Percentiles rank a stretch among this genome's conserved stretches.
Evolutionary conservation across 2,329 filamentous ascomycete species (phyloP).

Genomic region (Byssochlamys sp.): DNA sequence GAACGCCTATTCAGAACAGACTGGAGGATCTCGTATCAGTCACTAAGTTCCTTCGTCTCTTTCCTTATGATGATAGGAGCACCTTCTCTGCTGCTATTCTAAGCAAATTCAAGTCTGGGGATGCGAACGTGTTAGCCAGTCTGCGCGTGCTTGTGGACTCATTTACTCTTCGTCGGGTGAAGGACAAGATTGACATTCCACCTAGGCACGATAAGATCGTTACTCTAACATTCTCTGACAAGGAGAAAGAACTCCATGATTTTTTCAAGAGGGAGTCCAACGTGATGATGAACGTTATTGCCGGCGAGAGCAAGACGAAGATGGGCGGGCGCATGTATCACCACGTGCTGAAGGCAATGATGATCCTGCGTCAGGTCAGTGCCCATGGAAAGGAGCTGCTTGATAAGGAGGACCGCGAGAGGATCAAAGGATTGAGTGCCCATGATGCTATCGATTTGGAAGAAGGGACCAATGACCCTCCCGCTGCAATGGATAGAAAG

Average conservation of each 20-base stretch:
- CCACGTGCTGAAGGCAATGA: slow-evolving; percentile 82
- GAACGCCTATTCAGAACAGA: slow-evolving; percentile 88
- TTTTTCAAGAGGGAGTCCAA: slow-evolving; percentile 74
- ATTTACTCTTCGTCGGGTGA: slow-evolving; percentile 83
- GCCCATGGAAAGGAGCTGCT: slow-evolving; percentile 90
- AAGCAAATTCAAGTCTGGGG: slow-evolving; percentile 74
- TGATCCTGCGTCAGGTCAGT: slow-evolving; percentile 79
- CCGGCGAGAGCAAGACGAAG: slow-evolving; percentile 53
- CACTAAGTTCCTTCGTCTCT: slow-evolving; percentile 72
- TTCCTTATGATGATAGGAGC: slow-evolving; percentile 69
- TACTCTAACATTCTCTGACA: slow-evolving; percentile 61
- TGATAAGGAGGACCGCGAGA: slow-evolving; percentile 68
- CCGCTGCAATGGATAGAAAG: slow-evolving; percentile 55
- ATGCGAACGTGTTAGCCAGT: slow-evolving; percentile 68
- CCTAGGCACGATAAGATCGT: slow-evolving; percentile 63
- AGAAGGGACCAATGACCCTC: slow-evolving; percentile 57
- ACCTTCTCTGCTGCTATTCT: slow-evolving; percentile 74
- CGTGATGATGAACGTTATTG: slow-evolving; percentile 68
- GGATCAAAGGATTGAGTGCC: slow-evolving; percentile 70
- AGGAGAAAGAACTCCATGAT: slow-evolving; percentile 71
- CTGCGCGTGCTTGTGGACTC: slow-evolving; percentile 83
- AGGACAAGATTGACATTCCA: slow-evolving; percentile 80
- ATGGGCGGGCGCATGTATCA: slow-evolving; percentile 83
- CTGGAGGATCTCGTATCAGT: slow-evolving; percentile 82
- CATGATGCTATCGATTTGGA: slow-evolving; percentile 84